phyloP scores from a whole-genome alignment of 2,329 filamentous ascomycete genomes.

The Pseudogymnoascus sp. region DNA sequence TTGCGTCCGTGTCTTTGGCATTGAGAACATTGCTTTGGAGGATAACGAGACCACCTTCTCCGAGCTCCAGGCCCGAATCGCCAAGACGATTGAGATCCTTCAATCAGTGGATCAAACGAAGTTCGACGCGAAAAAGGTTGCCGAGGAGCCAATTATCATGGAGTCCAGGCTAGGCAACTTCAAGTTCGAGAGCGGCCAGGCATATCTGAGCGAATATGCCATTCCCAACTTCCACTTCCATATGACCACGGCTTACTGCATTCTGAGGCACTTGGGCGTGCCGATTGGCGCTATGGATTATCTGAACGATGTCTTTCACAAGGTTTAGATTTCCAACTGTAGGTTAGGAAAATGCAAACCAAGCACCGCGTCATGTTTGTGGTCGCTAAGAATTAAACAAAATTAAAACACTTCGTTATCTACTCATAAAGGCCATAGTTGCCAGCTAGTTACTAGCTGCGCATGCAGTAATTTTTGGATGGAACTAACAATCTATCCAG shows the following conservation, averaged over 20 bases:
- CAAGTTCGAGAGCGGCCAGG: slow-evolving; percentile 21
- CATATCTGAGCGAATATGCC: slow-evolving; percentile 33
- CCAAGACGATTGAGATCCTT: slow-evolving; percentile 37
- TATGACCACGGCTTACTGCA: slow-evolving; percentile 39
- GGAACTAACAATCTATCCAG: background rate
- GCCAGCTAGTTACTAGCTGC: background rate
- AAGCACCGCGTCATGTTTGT: background rate
- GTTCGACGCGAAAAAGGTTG: background rate
- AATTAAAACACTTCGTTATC: background rate
- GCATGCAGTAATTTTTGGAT: background rate
- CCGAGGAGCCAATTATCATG: background rate
- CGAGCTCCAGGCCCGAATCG: slow-evolving; percentile 39
- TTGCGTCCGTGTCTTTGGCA: slow-evolving; percentile 27
- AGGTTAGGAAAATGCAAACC: background rate
- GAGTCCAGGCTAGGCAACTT: background rate
- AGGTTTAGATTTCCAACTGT: background rate
- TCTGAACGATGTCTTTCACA: slow-evolving; percentile 19
- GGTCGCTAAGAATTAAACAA: background rate
- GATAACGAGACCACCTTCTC: slow-evolving; percentile 40
- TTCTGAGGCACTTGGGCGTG: slow-evolving; percentile 41
- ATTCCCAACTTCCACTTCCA: slow-evolving; percentile 47
- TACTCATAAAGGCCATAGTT: background rate
- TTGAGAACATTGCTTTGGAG: slow-evolving; percentile 26
- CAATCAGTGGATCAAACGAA: slow-evolving; percentile 30
- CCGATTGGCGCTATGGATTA: slow-evolving; percentile 42